Evolutionary conservation across 495 filamentous ascomycete species (phyloP).

Genomic region (Elaphomyces granulatus): DNA sequence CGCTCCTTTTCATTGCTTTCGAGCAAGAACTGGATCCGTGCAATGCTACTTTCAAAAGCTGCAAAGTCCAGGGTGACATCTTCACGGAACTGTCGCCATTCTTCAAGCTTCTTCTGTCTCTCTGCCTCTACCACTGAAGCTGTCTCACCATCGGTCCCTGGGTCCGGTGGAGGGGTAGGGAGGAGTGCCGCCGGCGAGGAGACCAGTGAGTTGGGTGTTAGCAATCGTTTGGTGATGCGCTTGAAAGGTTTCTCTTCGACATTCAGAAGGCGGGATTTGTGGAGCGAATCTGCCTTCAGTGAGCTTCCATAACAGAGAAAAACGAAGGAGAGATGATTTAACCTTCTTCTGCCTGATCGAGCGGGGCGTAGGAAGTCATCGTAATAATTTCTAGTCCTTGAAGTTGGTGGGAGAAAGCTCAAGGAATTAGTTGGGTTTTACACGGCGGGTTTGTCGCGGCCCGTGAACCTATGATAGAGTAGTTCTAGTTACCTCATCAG

Average conservation of each 20-base stretch:
- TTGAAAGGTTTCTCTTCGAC: conserved; percentile 91
- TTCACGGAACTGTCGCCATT: conserved; percentile 51
- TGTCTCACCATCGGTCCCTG: conserved; percentile 27
- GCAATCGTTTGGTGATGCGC: conserved; percentile 68
- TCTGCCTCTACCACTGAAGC: conserved; percentile 19
- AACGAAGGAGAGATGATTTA: conserved; percentile 1
- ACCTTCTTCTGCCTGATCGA: conserved; percentile 42
- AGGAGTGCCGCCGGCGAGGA: conserved; percentile 39
- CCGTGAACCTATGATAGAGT: no score
- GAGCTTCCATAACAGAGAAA: not conserved
- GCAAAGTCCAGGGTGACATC: conserved; percentile 84
- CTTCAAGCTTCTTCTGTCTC: conserved; percentile 35
- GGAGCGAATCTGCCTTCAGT: conserved; percentile 51
- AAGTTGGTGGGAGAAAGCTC: no score
- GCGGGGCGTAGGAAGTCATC: conserved; percentile 35
- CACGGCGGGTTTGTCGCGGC: no score
- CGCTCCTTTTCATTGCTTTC: conserved; percentile 76
- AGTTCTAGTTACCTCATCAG: no score
- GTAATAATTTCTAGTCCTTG: no score
- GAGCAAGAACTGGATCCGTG: conserved; percentile 74
- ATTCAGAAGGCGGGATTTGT: conserved; percentile 77
- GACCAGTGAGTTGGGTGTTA: conserved; percentile 46
- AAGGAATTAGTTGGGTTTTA: no score
- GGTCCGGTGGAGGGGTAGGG: conserved; percentile 59
- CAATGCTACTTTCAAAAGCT: conserved; percentile 73